A percentile compares a stretch with the other conserved stretches of the same genome.
phyloP scores from a whole-genome alignment of 139 green algal genomes.

The Eudorina sp. region DNA sequence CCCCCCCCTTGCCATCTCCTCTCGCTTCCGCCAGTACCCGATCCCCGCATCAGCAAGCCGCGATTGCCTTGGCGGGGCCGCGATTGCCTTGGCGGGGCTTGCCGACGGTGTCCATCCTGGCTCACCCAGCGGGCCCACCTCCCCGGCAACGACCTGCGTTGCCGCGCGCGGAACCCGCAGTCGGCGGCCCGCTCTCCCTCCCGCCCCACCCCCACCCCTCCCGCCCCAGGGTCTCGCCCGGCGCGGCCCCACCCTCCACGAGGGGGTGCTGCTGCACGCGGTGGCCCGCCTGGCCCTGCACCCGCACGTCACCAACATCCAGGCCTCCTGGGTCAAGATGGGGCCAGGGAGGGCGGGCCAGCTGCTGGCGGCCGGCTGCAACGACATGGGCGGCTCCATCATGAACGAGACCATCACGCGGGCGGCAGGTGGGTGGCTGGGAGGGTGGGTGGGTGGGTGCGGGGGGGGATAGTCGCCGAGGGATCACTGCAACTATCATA shows the following conservation, averaged over 20 bases:
- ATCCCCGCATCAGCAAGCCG: too few relatives aligned
- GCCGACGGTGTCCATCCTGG: too few relatives aligned
- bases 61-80: too few relatives aligned
- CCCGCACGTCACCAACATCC: slow-evolving; percentile 81
- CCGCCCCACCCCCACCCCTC: neutral
- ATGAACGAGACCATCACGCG: slow-evolving; percentile 96
- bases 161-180: too few relatives aligned
- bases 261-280: slow-evolving; percentile 88
- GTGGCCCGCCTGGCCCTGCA: slow-evolving; percentile 80
- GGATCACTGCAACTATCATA: too few relatives aligned
- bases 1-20: too few relatives aligned
- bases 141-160: too few relatives aligned
- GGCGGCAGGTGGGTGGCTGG: slow-evolving; percentile 71
- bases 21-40: too few relatives aligned
- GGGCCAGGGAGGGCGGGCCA: slow-evolving; percentile 73
- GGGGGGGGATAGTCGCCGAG: too few relatives aligned
- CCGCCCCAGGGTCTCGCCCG: slow-evolving; percentile 61
- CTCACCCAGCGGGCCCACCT: too few relatives aligned
- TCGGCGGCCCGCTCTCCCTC: neutral
- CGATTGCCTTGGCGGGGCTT: too few relatives aligned
- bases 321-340: slow-evolving; percentile 91
- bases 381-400: slow-evolving; percentile 93
- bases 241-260: slow-evolving; percentile 83
- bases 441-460: too few relatives aligned
- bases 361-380: slow-evolving; percentile 86